Evolutionary conservation across 2,329 filamentous ascomycete genomes (phyloP), one percentile per base, ranked within the genome.

Genomic region (Trichophaea hybrida): DNA sequence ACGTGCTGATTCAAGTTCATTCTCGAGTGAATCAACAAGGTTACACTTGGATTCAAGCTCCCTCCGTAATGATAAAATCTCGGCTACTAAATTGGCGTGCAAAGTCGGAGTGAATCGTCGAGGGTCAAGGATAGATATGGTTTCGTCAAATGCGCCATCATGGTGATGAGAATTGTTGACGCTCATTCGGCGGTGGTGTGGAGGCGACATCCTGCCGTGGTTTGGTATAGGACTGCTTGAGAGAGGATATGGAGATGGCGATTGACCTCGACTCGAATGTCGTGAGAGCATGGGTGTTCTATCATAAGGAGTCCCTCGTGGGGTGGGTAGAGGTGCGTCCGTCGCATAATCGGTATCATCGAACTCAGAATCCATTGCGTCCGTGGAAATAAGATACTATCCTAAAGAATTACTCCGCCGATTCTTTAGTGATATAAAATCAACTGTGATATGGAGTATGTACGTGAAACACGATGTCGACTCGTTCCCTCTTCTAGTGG

Each of bases 71-170:
- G 83, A 82, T 43, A 98, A 76, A 64, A 98, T 98, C 72, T 98
- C 93, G 0, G 91, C 91, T 0, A 98, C 91, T 5, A 98, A 76
- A 54, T 88, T 96, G 6, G 93, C 93, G 71, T 97, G 93, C 8
- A 98, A 75, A 0, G 90, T 97, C 1, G 93, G 93, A 0, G 93
- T 98, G 70, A 98, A 96, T 40, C 93, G 81, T 58, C 91, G 82
- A 2, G 93, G 89, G 69, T 98, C 93, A 34, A 96, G 76, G 24
- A 88, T 82, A 1, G 80, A 81, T 37, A 73, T 82, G 49, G 75
- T 80, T 64, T 91, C 85, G 65, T 91, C 82, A 58, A 74, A 78
- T 24, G 75, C 74, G 31, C 80, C 72, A 69, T 88, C 83, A 17
- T 76, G 74, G 67, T 80, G 73, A 64, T 80, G 80, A 6, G 73